Evolutionary conservation across 352 stramenopile genomes (phyloP).

Genomic region (Phytophthora uliginosa): DNA sequence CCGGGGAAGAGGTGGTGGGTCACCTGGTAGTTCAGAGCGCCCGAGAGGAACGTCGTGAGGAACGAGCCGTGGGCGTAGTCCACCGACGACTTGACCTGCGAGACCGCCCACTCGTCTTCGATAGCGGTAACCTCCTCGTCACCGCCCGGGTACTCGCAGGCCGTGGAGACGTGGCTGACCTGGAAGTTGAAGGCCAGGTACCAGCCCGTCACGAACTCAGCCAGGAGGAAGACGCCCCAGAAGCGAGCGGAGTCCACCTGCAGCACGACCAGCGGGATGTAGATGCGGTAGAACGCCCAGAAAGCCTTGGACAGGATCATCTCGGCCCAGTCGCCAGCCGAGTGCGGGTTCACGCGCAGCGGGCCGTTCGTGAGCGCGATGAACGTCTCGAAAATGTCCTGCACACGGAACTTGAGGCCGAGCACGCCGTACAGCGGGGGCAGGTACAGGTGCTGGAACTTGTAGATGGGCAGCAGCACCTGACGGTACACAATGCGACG

Average conservation of each 20-base stretch:
- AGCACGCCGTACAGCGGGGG: conserved; percentile 95
- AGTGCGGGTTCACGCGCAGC: conserved; percentile 93
- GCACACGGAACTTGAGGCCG: conserved; percentile 94
- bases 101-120: conserved; percentile 93
- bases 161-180: conserved; percentile 91
- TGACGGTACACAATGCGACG: conserved; percentile 90
- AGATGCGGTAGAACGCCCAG: conserved; percentile 93
- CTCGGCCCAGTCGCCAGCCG: conserved; percentile 76
- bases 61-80: conserved; percentile 92
- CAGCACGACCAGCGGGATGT: conserved; percentile 86
- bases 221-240: conserved; percentile 86
- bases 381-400: conserved; percentile 94
- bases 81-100: conserved; percentile 95
- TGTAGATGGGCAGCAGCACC: conserved; percentile 88
- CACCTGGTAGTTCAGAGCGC: conserved; percentile 98
- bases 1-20: conserved; percentile 94
- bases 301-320: conserved; percentile 92
- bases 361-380: conserved; percentile 88
- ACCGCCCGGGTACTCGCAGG: conserved; percentile 90
- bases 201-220: conserved; percentile 93
- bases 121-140: conserved; percentile 71
- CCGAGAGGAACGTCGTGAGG: conserved; percentile 94
- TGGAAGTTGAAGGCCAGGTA: conserved; percentile 97
- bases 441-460: conserved; percentile 95
- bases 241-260: conserved; percentile 68